Evolutionary conservation across 305 asterid genomes (phyloP).

Genomic region (Fraxinus baroniana): DNA sequence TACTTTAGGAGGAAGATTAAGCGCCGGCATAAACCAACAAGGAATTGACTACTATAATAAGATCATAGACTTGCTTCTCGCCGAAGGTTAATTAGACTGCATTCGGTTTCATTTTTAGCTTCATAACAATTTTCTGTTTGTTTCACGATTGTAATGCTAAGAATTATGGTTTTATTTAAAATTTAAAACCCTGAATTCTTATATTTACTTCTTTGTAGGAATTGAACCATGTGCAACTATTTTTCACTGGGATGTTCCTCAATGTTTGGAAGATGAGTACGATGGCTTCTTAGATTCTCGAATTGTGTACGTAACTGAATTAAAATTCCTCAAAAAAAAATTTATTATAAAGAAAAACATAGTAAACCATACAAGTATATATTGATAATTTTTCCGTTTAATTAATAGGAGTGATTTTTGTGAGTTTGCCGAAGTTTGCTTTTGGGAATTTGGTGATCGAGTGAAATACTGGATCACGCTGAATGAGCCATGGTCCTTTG

Average conservation of each 20-base stretch:
- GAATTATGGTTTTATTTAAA: too few species aligned
- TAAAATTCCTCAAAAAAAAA: too few species aligned
- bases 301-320: not conserved
- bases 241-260: constrained; percentile 26
- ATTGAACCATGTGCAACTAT: constrained; percentile 23
- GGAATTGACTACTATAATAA: too few species aligned
- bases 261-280: not conserved
- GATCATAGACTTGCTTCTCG: too few species aligned
- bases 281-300: not conserved
- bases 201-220: not conserved
- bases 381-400: not conserved
- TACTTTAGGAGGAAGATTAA: too few species aligned
- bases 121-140: too few species aligned
- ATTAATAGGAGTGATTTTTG: constrained; percentile 24
- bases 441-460: constrained; percentile 29
- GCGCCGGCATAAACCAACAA: too few species aligned
- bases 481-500: constrained; percentile 20
- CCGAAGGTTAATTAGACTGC: too few species aligned
- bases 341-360: not conserved
- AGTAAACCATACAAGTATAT: not conserved
- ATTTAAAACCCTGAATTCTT: too few species aligned
- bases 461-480: constrained; percentile 29
- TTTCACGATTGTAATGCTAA: too few species aligned
- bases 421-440: constrained; percentile 30
- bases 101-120: too few species aligned